Evolutionary conservation across 768 basidiomycete species (phyloP).

Genomic region (Amanita fuliginea): DNA sequence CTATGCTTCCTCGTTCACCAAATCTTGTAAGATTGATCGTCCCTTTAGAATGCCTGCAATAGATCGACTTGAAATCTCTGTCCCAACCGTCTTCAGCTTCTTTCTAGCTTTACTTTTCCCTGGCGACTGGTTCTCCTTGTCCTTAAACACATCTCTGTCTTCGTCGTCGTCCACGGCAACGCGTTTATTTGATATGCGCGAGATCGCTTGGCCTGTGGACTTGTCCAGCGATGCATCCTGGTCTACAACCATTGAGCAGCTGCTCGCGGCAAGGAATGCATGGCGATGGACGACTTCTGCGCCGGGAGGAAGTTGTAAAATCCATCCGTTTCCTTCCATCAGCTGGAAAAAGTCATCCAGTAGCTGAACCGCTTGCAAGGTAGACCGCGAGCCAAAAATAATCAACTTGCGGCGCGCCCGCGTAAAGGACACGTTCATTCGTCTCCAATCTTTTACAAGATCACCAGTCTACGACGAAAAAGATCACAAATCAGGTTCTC

Average conservation of each 20-base stretch:
- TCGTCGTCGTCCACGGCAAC: background rate
- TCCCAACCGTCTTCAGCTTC: constrained; percentile 9
- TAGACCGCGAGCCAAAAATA: constrained; percentile 80
- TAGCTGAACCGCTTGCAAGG: constrained; percentile 50
- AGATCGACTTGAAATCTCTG: background rate
- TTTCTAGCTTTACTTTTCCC: constrained; percentile 3
- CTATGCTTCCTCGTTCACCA: constrained; percentile 31
- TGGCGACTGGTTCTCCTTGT: constrained; percentile 6
- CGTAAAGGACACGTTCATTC: constrained; percentile 96
- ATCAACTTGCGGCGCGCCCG: constrained; percentile 85
- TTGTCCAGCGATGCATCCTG: constrained; percentile 13
- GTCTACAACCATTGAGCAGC: constrained; percentile 13
- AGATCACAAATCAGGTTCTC: background rate
- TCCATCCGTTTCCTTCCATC: constrained; percentile 40
- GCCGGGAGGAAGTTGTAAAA: constrained; percentile 40
- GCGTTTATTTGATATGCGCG: background rate
- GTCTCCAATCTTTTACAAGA: constrained; percentile 87
- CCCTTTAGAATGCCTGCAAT: constrained; percentile 37
- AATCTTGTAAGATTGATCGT: constrained; percentile 49
- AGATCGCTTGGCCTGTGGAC: constrained; percentile 1
- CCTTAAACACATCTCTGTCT: background rate
- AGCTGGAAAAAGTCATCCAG: constrained; percentile 46
- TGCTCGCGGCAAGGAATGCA: constrained; percentile 10
- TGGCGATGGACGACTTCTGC: constrained; percentile 43
- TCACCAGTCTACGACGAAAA: constrained; percentile 65